Conservation (phyloP, 306 rosid species). For the Gleditsia sinensis region DNA sequence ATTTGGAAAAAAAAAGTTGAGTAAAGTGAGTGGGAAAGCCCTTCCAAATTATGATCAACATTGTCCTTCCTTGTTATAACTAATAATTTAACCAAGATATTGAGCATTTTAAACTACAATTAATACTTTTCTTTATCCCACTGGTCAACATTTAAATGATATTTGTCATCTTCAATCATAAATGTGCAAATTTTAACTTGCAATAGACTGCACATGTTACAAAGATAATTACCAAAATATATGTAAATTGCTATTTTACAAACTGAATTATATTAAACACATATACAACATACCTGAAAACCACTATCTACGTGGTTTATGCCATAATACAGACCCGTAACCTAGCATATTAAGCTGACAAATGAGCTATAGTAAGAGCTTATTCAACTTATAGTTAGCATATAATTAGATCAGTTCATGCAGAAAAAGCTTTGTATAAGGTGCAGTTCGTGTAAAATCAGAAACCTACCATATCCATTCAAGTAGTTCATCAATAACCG, state of each 20-base stretch:
- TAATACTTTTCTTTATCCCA: not conserved
- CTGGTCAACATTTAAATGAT: conserved; percentile 13
- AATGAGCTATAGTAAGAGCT: conserved; percentile 32
- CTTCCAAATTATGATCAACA: conserved; percentile 17
- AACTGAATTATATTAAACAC: conserved; percentile 24
- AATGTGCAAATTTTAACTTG: not conserved
- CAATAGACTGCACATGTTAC: not conserved
- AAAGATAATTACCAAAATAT: not conserved
- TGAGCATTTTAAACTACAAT: not conserved
- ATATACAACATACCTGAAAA: conserved; percentile 62
- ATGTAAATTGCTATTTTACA: not conserved
- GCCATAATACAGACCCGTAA: conserved; percentile 78
- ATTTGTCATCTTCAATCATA: conserved; percentile 15
- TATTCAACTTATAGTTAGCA: conserved; percentile 30
- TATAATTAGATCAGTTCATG: not conserved
- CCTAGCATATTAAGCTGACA: conserved; percentile 86
- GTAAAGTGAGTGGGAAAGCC: not conserved
- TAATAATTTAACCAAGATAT: conserved; percentile 21
- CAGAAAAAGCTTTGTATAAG: conserved; percentile 13
- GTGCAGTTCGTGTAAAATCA: not conserved
- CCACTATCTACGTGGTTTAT: conserved; percentile 60
- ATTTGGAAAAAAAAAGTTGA: conserved; percentile 3
- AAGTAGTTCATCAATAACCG: conserved; percentile 84
- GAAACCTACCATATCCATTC: conserved; percentile 81
- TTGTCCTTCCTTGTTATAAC: not conserved